Base-by-base conservation (phyloP, 2,329 filamentous ascomycete genomes). In the Fusarium nematophilum region DNA sequence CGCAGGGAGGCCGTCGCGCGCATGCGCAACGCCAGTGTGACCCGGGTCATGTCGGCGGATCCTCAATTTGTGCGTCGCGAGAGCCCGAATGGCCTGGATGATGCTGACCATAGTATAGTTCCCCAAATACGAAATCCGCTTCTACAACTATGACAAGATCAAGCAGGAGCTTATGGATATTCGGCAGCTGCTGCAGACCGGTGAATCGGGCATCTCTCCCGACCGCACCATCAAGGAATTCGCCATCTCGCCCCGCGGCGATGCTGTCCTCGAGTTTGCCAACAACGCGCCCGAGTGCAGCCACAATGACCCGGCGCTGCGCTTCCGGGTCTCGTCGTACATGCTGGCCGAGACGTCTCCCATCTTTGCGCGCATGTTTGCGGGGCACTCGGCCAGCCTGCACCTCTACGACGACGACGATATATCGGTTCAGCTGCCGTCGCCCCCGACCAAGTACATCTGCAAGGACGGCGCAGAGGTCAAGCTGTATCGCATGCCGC, bases 401-500 rank as follows among this genome's bases (percentile, higher is more conserved):
- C 64, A 69, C 6, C 37, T 75, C 0, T 69, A 76, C 50, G 76
- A 78, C n/a, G 71, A 73, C 7, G 75, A 75, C 3, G 73, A 76
- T 39, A 72, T 78, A 5, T 57, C 67, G 5, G 59, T 67, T 3
- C 71, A 77, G 21, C 64, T 78, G 2, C 76, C 79, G 0, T 68
- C 74, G 0, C 65, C 73, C 0, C 72, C 78, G 2, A 71, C 68
- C 0, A 71, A 66, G 18, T 76, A 78, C 45, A 66, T 72, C 11
- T 81, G 75, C 57, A 71, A 73, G 26, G 79, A 83, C 45, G 79
- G 79, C 1, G 73, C 74, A 6, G 76, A 79, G 57, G 77, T 77
- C 2, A 78, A 72, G 58, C 62, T 84, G 2, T 84, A 82, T 57
- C 77, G 79, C 9, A 84, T 85, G 82, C 81, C 82, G 2, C 82